These are phyloP conservation scores for Diplodia intermedia DNA, from an alignment of 2,329 filamentous ascomycete genomes.

Conservation along the genomic window DNA sequence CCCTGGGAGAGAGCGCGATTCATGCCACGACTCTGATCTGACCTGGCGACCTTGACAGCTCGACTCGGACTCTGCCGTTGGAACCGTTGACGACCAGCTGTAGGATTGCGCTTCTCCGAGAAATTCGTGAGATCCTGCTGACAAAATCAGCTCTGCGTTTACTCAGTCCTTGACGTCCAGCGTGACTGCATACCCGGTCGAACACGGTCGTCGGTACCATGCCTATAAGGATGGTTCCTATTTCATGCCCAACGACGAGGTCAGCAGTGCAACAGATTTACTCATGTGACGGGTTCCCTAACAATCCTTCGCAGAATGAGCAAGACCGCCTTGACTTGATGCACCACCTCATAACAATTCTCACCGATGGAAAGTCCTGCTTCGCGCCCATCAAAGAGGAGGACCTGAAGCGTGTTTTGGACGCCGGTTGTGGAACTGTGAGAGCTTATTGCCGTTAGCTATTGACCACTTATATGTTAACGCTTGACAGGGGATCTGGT, in stretches of 20 bases:
- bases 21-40: background rate
- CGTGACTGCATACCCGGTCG: slow-evolving; percentile 36
- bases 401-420: slow-evolving; percentile 35
- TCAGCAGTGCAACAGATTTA: background rate
- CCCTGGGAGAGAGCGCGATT: background rate
- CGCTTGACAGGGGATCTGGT: slow-evolving; percentile 40
- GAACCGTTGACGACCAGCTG: slow-evolving; percentile 17
- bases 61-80: slow-evolving; percentile 6
- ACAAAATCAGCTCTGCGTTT: background rate
- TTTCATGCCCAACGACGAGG: slow-evolving; percentile 42
- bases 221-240: slow-evolving; percentile 39
- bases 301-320: slow-evolving; percentile 35
- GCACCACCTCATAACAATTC: slow-evolving; percentile 38
- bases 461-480: background rate
- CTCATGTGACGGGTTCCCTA: no score
- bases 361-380: slow-evolving; percentile 41
- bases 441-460: background rate
- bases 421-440: slow-evolving; percentile 41
- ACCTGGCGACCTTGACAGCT: slow-evolving; percentile 5
- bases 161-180: slow-evolving; percentile 30
- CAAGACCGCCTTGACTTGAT: slow-evolving; percentile 43
- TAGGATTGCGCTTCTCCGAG: background rate
- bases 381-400: slow-evolving; percentile 35
- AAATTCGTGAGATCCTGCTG: background rate
- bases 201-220: slow-evolving; percentile 43